A percentile compares a stretch with the other conserved stretches of the same genome.
Conservation (phyloP, 192 early-diverging fungal species). For the Coemansia asiatica region DNA sequence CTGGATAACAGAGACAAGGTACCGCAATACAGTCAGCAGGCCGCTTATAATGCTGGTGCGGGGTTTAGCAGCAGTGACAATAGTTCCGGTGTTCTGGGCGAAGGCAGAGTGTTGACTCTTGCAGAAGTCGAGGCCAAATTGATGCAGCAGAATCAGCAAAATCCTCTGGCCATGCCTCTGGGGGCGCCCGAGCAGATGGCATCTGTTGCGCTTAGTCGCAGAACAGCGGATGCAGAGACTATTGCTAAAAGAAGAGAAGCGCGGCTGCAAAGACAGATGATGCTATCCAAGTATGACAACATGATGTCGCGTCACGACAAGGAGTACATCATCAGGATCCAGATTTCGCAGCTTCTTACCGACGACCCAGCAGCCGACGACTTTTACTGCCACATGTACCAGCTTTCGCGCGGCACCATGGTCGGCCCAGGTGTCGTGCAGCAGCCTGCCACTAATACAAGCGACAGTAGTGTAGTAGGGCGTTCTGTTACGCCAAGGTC, state of each 20-base stretch:
- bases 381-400: constrained; percentile 95
- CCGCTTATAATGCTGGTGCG: neutral
- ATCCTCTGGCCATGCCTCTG: neutral
- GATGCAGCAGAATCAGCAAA: constrained; percentile 14
- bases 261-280: constrained; percentile 33
- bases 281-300: constrained; percentile 77
- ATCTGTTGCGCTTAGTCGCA: neutral
- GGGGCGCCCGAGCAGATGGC: neutral
- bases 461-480: neutral
- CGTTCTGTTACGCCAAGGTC: neutral
- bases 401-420: constrained; percentile 60
- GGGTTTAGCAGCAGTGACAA: neutral
- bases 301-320: constrained; percentile 94
- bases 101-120: constrained; percentile 1
- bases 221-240: constrained; percentile 25
- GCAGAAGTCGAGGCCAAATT: constrained; percentile 13
- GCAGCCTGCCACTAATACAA: neutral
- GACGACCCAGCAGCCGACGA: constrained; percentile 93
- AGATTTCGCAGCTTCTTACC: constrained; percentile 90
- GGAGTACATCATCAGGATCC: constrained; percentile 90
- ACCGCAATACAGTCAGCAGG: neutral
- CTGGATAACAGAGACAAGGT: neutral
- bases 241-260: constrained; percentile 30
- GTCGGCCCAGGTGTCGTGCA: constrained; percentile 9
- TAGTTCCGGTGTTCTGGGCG: neutral